Conservation (phyloP, 2,329 filamentous ascomycete genomes). For the Annulohypoxylon truncatum region DNA sequence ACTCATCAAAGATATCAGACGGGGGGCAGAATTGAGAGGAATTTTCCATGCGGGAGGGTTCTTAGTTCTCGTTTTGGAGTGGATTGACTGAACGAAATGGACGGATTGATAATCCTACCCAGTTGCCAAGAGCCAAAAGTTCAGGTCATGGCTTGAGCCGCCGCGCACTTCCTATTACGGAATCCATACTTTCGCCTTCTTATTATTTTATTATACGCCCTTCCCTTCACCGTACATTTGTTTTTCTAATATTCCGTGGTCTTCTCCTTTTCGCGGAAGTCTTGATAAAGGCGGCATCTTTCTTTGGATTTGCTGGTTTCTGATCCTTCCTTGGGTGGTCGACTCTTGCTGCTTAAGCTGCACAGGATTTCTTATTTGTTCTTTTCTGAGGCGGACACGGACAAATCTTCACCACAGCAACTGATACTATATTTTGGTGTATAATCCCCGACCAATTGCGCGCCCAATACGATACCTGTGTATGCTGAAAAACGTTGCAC, state of each 20-base stretch:
- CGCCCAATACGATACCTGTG: background rate
- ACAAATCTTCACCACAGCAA: background rate
- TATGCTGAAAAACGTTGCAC: background rate
- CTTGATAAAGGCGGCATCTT: conserved; percentile 10
- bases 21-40: conserved; percentile 11
- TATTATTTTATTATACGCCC: conserved; percentile 7
- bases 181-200: conserved; percentile 11
- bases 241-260: background rate
- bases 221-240: conserved; percentile 15
- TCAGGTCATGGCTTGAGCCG: conserved; percentile 8
- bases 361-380: background rate
- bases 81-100: background rate
- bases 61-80: conserved; percentile 1
- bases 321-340: conserved; percentile 9
- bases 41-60: conserved; percentile 21
- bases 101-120: conserved; percentile 34
- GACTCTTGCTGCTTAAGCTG: background rate
- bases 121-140: conserved; percentile 18
- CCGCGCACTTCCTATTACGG: conserved; percentile 22
- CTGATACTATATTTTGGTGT: background rate
- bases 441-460: background rate
- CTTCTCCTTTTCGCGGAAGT: background rate
- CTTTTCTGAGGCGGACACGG: background rate
- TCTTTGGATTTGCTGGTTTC: background rate
- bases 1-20: conserved; percentile 19